Evolutionary conservation across 2,329 filamentous ascomycete genomes (phyloP).

Genomic region (Elsinoe necatrix): DNA sequence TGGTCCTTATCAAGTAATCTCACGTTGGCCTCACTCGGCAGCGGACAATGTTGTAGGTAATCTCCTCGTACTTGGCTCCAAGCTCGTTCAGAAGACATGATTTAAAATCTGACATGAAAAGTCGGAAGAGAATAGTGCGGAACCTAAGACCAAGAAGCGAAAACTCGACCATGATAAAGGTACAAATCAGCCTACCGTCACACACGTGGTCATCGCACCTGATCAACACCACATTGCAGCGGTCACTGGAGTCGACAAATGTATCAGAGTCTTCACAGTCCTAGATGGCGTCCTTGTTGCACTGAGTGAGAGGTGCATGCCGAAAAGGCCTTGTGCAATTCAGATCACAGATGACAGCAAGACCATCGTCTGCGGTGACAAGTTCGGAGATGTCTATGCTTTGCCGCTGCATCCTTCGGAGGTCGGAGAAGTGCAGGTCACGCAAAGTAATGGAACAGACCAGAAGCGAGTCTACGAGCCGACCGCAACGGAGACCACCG

Average conservation of each 20-base stretch:
- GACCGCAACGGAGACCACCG: constrained; percentile 49
- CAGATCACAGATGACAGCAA: constrained; percentile 58
- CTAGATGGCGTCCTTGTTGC: constrained; percentile 53
- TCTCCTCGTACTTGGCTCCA: not conserved
- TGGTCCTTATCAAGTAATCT: constrained; percentile 7
- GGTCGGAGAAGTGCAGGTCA: constrained; percentile 24
- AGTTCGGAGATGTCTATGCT: constrained; percentile 93
- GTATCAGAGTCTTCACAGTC: constrained; percentile 70
- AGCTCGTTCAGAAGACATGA: constrained; percentile 15
- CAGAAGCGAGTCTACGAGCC: constrained; percentile 38
- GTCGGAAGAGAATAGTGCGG: constrained; percentile 22
- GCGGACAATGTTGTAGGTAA: not conserved
- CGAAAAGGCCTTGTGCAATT: constrained; percentile 77
- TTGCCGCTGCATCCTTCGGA: constrained; percentile 56
- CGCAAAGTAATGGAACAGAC: constrained; percentile 20
- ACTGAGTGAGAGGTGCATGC: constrained; percentile 70
- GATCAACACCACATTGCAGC: constrained; percentile 63
- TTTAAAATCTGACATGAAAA: constrained; percentile 17
- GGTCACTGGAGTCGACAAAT: constrained; percentile 87
- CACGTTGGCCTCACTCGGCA: not conserved
- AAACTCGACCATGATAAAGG: constrained; percentile 26
- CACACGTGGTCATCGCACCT: constrained; percentile 55
- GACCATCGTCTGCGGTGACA: constrained; percentile 78
- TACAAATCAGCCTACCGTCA: constrained; percentile 51
- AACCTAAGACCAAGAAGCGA: constrained; percentile 30